Evolutionary conservation across 768 basidiomycete genomes (phyloP).

Genomic region (Hirschioporus abietinus): DNA sequence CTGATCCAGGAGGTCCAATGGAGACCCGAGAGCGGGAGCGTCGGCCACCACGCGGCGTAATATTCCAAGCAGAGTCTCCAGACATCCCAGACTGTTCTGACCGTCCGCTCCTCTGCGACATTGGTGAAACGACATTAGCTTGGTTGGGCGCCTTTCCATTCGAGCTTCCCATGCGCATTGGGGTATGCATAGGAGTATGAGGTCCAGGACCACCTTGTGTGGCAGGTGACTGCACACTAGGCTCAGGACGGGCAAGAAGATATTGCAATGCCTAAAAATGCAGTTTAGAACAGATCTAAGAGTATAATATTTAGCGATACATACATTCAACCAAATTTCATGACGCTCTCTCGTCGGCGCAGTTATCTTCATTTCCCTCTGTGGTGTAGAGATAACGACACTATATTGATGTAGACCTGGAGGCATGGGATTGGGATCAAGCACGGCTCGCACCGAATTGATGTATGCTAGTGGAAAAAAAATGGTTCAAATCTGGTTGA

Average conservation of each 20-base stretch:
- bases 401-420: slow-evolving; percentile 91
- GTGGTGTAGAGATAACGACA: slow-evolving; percentile 86
- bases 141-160: slow-evolving; percentile 50
- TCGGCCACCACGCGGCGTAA: slow-evolving; percentile 64
- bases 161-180: slow-evolving; percentile 25
- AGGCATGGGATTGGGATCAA: slow-evolving; percentile 94
- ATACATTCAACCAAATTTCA: slow-evolving; percentile 92
- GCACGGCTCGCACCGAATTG: slow-evolving; percentile 84
- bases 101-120: slow-evolving; percentile 67
- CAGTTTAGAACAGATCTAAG: slow-evolving; percentile 12
- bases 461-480: slow-evolving; percentile 65
- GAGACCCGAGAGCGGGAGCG: slow-evolving; percentile 79
- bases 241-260: slow-evolving; percentile 68
- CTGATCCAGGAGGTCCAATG: slow-evolving; percentile 51
- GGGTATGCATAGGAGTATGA: neutral
- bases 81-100: slow-evolving; percentile 42
- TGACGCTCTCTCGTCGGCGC: slow-evolving; percentile 92
- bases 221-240: slow-evolving; percentile 20
- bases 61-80: slow-evolving; percentile 58
- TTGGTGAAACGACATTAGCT: slow-evolving; percentile 51
- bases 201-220: slow-evolving; percentile 10
- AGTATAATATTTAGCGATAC: slow-evolving; percentile 21
- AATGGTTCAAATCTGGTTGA: neutral
- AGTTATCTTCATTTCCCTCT: slow-evolving; percentile 98
- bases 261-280: slow-evolving; percentile 78